Evolutionary conservation across 2,329 filamentous ascomycete species (phyloP).

Genomic region (Trichoderma pleuroti): DNA sequence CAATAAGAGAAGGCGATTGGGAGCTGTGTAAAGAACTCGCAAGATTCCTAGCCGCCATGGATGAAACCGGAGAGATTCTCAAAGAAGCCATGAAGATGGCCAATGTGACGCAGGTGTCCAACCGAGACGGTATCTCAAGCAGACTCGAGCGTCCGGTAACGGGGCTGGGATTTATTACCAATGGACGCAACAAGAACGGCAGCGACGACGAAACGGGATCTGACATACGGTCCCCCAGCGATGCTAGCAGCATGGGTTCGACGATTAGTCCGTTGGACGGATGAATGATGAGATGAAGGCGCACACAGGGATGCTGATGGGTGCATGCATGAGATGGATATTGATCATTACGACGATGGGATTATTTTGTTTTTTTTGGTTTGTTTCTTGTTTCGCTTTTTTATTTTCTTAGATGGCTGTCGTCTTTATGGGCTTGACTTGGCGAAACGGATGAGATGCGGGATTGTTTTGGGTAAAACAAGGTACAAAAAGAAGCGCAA

Average conservation of each 20-base stretch:
- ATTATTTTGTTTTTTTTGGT: background rate
- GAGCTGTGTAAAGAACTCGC: conserved; percentile 93
- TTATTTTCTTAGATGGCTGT: background rate
- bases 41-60: conserved; percentile 89
- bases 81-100: conserved; percentile 66
- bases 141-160: conserved; percentile 33
- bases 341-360: background rate
- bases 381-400: too few relatives aligned
- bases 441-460: conserved; percentile 6
- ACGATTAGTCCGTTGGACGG: conserved; percentile 28
- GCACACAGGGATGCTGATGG: background rate
- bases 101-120: conserved; percentile 39
- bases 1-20: conserved; percentile 85
- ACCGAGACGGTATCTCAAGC: conserved; percentile 27
- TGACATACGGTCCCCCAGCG: conserved; percentile 37
- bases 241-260: conserved; percentile 37
- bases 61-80: conserved; percentile 78
- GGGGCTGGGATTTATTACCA: conserved; percentile 24
- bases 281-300: background rate
- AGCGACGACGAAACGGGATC: conserved; percentile 36
- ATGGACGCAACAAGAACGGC: conserved; percentile 30
- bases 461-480: conserved; percentile 2
- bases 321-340: background rate
- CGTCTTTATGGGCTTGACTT: background rate
- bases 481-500: background rate